Evolutionary conservation across 106 monocot species (phyloP), one percentile per base, ranked within the genome.

Genomic region (Dioscorea dumetorum): DNA sequence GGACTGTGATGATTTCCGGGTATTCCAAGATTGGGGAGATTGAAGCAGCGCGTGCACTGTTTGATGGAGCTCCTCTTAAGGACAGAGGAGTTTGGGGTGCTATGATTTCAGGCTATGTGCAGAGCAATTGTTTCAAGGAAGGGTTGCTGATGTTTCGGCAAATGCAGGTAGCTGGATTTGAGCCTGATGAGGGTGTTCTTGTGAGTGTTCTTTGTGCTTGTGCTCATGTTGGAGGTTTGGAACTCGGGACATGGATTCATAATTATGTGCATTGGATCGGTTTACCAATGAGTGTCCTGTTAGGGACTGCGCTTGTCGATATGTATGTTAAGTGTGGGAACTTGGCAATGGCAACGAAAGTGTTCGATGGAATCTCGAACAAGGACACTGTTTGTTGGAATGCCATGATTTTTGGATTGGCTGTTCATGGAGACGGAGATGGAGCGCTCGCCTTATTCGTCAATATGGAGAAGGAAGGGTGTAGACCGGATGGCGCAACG

Each of bases 261-360:
- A 50, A 50, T 22, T 71, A 74, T 23, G 5, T 80, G 12, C 14
- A 63, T 19, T 50, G 50, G 19, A 24, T 23, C 12, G 60, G 59
- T 1, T 68, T 83, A 8, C 31, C 48, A 1, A n/a, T 68, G 33
- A 65, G 67, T 14, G 49, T 83, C 17, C 58, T 35, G 2, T 48
- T 87, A 22, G 63, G 60, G 10, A 87, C 80, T 66, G 74, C 87
- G n/a, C 87, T 87, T 0, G 60, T 83, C 4, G 87, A 87, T 18
- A 83, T 87, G 87, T 80, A 83, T 32, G 22, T 62, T 14, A 87
- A 87, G 68, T 77, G 80, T 51, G 83, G 87, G 9, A 68, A 70
- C 33, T 64, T 73, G 48, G 16, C 0, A 4, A 41, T 59, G 24
- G 87, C 77, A 54, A 49, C 2, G 16, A 76, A 54, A 18, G 9